These are phyloP conservation scores for Fagus crenata DNA, from an alignment of 306 rosid species.

Conservation along the genomic window DNA sequence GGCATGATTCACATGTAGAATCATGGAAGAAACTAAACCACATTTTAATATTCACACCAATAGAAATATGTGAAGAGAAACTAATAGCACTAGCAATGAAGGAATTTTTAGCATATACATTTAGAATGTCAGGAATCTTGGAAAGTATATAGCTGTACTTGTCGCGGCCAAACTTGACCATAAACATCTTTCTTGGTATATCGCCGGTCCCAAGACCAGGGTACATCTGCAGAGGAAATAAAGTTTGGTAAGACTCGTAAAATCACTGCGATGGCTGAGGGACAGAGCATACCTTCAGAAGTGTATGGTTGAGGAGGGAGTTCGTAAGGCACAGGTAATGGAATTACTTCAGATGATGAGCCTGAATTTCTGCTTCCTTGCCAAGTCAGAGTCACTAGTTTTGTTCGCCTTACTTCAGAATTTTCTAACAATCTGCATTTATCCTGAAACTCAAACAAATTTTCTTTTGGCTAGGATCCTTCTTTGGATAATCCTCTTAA, in stretches of 20 bases:
- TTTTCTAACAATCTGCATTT: constrained; percentile 36
- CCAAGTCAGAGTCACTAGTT: constrained; percentile 60
- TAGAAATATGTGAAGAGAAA: constrained; percentile 1
- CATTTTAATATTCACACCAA: neutral
- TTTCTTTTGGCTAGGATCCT: constrained; percentile 1
- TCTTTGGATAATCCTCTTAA: neutral
- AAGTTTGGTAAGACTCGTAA: neutral
- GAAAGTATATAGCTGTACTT: constrained; percentile 43
- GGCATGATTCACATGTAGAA: neutral
- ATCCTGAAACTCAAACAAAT: constrained; percentile 45
- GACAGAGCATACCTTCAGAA: constrained; percentile 52
- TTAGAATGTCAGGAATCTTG: constrained; percentile 39
- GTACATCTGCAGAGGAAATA: constrained; percentile 55
- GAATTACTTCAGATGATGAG: constrained; percentile 49
- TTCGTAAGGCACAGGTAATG: constrained; percentile 79
- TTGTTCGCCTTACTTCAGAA: constrained; percentile 43
- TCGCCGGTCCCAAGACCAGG: constrained; percentile 86
- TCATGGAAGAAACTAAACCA: neutral
- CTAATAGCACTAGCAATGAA: neutral
- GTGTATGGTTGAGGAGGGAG: constrained; percentile 88
- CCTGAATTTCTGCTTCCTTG: constrained; percentile 32
- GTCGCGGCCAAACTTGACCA: constrained; percentile 81
- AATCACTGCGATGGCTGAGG: neutral
- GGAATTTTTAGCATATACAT: neutral
- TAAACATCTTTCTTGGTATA: constrained; percentile 72